These are phyloP conservation scores for Kodamaea nitidulidarum DNA, from an alignment of 805 yeast species.

Conservation along the genomic window DNA sequence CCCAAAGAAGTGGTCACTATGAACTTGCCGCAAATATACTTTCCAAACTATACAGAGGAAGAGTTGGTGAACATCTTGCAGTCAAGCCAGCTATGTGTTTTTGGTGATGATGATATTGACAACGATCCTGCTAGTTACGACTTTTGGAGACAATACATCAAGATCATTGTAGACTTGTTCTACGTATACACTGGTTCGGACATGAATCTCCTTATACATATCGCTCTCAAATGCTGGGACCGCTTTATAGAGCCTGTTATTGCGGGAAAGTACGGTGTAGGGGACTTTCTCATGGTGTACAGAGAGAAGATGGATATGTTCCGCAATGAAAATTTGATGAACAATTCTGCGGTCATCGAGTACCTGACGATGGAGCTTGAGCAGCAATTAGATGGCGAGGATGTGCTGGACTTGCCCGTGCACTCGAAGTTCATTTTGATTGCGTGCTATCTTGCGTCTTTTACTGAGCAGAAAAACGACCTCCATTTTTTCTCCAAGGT, in stretches of 20 bases:
- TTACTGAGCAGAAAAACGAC: constrained; percentile 66
- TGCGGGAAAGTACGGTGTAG: constrained; percentile 16
- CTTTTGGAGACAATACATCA: constrained; percentile 43
- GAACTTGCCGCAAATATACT: constrained; percentile 39
- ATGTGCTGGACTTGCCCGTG: constrained; percentile 47
- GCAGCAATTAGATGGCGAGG: constrained; percentile 14
- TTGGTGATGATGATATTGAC: constrained; percentile 17
- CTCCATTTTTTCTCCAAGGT: constrained; percentile 64
- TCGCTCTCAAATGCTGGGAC: constrained; percentile 32
- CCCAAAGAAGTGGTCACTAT: constrained; percentile 35
- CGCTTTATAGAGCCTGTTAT: constrained; percentile 25
- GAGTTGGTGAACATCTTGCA: constrained; percentile 38
- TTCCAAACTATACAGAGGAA: constrained; percentile 33
- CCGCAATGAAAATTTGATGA: constrained; percentile 26
- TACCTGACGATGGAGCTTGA: constrained; percentile 24
- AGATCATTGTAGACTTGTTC: constrained; percentile 43
- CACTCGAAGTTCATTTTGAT: constrained; percentile 69
- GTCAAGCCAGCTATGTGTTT: constrained; percentile 22
- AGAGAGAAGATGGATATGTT: constrained; percentile 27
- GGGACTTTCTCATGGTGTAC: constrained; percentile 34
- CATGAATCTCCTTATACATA: constrained; percentile 32
- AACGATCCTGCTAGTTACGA: constrained; percentile 12
- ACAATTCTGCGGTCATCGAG: constrained; percentile 27
- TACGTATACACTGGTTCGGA: constrained; percentile 43
- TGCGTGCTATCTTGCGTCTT: constrained; percentile 82